These are phyloP conservation scores for Dendrobium huoshanense DNA, from an alignment of 106 monocot genomes.

Conservation along the genomic window DNA sequence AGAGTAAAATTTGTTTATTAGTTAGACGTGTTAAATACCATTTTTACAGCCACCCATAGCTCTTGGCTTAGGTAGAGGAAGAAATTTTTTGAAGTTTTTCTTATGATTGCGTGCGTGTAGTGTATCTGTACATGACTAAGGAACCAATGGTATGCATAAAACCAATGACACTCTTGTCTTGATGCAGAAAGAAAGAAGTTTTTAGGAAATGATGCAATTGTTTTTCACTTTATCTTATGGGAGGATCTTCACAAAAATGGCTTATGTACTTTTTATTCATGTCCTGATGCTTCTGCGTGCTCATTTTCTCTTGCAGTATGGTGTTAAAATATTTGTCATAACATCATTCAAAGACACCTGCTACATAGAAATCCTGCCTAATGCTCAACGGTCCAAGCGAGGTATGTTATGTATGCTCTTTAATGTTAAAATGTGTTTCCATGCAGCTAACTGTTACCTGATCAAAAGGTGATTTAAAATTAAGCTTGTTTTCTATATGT, in stretches of 20 bases:
- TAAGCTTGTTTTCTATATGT: neutral
- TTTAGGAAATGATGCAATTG: neutral
- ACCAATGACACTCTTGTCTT: neutral
- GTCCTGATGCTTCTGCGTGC: neutral
- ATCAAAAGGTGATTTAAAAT: neutral
- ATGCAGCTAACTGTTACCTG: neutral
- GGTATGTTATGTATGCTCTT: slow-evolving; percentile 31
- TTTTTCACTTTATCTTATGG: neutral
- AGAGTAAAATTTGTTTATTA: neutral
- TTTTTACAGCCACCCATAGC: neutral
- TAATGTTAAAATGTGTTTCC: neutral
- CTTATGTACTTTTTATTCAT: neutral
- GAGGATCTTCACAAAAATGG: neutral
- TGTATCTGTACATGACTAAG: neutral
- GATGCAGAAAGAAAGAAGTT: neutral
- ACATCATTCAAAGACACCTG: slow-evolving; percentile 96
- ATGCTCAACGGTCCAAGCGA: slow-evolving; percentile 69
- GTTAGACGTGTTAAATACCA: neutral
- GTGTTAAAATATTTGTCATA: slow-evolving; percentile 85
- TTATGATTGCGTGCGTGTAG: neutral
- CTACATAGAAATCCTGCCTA: slow-evolving; percentile 86
- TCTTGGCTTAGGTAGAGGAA: neutral
- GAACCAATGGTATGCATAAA: neutral
- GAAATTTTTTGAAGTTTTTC: neutral
- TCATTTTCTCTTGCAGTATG: slow-evolving; percentile 57